These are phyloP conservation scores for Aspergillus avenaceus DNA, from an alignment of 495 filamentous ascomycete species.

Conservation along the genomic window DNA sequence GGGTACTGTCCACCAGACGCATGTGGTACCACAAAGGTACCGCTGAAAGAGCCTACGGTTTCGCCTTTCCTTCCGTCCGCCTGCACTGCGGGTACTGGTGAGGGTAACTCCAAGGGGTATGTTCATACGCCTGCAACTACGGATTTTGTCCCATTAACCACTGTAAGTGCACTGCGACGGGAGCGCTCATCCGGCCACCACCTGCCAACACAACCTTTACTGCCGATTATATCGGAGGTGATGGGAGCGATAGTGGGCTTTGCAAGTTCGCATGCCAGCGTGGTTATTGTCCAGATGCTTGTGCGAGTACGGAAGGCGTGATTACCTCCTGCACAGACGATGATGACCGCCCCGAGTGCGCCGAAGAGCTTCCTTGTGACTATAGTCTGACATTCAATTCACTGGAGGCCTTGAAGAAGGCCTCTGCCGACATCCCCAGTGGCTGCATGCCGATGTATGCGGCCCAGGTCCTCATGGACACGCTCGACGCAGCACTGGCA, in stretches of 20 bases:
- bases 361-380: background rate
- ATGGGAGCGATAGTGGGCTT: constrained; percentile 1
- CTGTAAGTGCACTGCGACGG: constrained; percentile 9
- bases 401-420: background rate
- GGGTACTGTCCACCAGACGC: constrained; percentile 1
- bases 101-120: constrained; percentile 10
- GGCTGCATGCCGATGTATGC: background rate
- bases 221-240: background rate
- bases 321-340: background rate
- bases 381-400: background rate
- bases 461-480: background rate
- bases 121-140: constrained; percentile 9
- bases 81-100: constrained; percentile 6
- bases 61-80: constrained; percentile 6
- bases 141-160: constrained; percentile 14
- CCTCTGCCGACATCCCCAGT: background rate
- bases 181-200: background rate
- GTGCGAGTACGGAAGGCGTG: background rate
- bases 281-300: background rate
- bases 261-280: constrained; percentile 5
- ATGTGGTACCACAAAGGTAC: constrained; percentile 7
- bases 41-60: constrained; percentile 6
- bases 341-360: background rate
- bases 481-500: background rate
- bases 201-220: background rate